Evolutionary conservation across 345 rosid genomes (phyloP).

Genomic region (Iberis pinnata): DNA sequence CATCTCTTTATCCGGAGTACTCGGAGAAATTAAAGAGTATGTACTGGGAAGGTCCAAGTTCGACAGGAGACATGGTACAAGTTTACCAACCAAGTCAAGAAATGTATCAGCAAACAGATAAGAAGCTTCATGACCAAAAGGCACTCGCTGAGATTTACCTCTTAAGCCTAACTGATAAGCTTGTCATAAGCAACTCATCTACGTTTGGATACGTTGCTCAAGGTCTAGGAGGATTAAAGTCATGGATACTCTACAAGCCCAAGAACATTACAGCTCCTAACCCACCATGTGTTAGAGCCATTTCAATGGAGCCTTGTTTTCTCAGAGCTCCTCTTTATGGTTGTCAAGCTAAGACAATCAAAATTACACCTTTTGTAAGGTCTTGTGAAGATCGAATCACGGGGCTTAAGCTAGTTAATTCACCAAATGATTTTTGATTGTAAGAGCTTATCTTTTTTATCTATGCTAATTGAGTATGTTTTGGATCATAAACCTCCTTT

Average conservation of each 20-base stretch:
- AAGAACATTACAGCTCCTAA: slow-evolving; percentile 18
- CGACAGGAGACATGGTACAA: slow-evolving; percentile 29
- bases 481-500: too few relatives aligned
- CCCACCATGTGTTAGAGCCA: slow-evolving; percentile 29
- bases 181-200: slow-evolving; percentile 39
- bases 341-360: slow-evolving; percentile 23
- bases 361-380: slow-evolving; percentile 29
- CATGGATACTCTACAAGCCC: slow-evolving; percentile 36
- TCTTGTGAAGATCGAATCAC: slow-evolving; percentile 31
- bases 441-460: too few relatives aligned
- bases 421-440: too few relatives aligned
- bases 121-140: slow-evolving; percentile 36
- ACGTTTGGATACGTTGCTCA: slow-evolving; percentile 44
- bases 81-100: slow-evolving; percentile 42
- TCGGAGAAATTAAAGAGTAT: too few relatives aligned
- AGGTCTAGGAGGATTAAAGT: slow-evolving; percentile 30
- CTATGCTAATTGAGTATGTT: too few relatives aligned
- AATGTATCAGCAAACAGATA: slow-evolving; percentile 25
- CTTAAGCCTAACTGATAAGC: slow-evolving; percentile 32
- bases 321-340: slow-evolving; percentile 28
- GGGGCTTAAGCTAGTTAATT: slow-evolving; percentile 36
- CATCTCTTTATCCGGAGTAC: slow-evolving; percentile 33
- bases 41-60: slow-evolving; percentile 24
- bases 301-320: slow-evolving; percentile 40
- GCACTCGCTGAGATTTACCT: slow-evolving; percentile 38